A percentile compares a stretch with the other conserved stretches of the same genome.
Conservation (phyloP, 2,329 filamentous ascomycete species). For the Orbilia javanica region DNA sequence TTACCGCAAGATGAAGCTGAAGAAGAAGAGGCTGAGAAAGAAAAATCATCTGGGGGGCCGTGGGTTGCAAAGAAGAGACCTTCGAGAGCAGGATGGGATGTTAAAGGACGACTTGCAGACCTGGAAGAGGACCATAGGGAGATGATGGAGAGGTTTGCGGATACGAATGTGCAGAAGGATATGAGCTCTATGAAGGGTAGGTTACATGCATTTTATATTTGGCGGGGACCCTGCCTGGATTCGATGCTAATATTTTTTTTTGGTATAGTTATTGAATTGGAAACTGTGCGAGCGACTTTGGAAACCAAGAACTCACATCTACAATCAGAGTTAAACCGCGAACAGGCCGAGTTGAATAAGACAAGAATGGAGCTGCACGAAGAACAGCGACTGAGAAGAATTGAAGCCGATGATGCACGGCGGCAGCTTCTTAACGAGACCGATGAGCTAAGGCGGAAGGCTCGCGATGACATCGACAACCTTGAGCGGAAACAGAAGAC, state of each 20-base stretch:
- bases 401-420: conserved; percentile 71
- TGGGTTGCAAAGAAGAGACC: conserved; percentile 63
- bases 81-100: conserved; percentile 76
- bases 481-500: conserved; percentile 67
- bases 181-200: conserved; percentile 80
- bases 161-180: conserved; percentile 80
- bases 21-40: conserved; percentile 32
- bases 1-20: conserved; percentile 18
- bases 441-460: conserved; percentile 70
- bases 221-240: not conserved
- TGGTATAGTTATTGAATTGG: conserved; percentile 71
- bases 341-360: conserved; percentile 72
- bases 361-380: conserved; percentile 73
- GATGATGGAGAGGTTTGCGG: conserved; percentile 75
- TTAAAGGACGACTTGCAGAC: conserved; percentile 79
- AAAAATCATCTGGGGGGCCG: not conserved
- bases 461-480: conserved; percentile 67
- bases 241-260: conserved; percentile 25
- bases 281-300: conserved; percentile 69
- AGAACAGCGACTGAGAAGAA: conserved; percentile 67
- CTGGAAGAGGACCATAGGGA: conserved; percentile 74
- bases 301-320: conserved; percentile 65
- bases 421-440: conserved; percentile 71
- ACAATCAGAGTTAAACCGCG: conserved; percentile 61
- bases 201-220: not conserved